phyloP scores from a whole-genome alignment of 108 stramenopile genomes.

The Discostella stelligeroides region DNA sequence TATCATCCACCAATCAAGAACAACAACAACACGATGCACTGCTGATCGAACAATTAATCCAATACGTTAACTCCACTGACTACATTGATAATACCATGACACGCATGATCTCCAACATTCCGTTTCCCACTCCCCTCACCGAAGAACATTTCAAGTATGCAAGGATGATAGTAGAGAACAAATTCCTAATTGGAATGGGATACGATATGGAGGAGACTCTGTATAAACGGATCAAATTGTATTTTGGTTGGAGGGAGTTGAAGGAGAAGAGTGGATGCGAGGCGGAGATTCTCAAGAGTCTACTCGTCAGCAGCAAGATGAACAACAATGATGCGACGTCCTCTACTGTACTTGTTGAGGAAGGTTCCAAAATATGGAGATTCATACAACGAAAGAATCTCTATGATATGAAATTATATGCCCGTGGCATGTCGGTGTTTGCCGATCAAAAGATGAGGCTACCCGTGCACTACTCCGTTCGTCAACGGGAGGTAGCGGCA shows the following conservation, averaged over 20 bases:
- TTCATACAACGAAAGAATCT: slow-evolving; percentile 23
- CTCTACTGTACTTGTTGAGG: slow-evolving; percentile 18
- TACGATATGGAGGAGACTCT: slow-evolving; percentile 31
- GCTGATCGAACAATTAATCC: slow-evolving; percentile 8
- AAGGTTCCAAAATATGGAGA: slow-evolving; percentile 27
- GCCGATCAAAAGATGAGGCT: slow-evolving; percentile 46
- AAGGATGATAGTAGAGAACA: slow-evolving; percentile 39
- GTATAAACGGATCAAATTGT: slow-evolving; percentile 24
- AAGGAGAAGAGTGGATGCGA: slow-evolving; percentile 26
- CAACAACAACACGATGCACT: slow-evolving; percentile 18
- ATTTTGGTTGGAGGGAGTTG: slow-evolving; percentile 50
- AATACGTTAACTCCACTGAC: slow-evolving; percentile 16
- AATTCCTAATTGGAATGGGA: slow-evolving; percentile 47
- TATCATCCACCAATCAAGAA: not conserved
- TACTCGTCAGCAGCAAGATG: not conserved
- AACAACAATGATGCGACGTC: not conserved
- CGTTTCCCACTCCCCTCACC: slow-evolving; percentile 9
- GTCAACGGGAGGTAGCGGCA: slow-evolving; percentile 14
- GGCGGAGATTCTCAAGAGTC: slow-evolving; percentile 15
- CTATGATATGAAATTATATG: slow-evolving; percentile 44
- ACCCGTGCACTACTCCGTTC: slow-evolving; percentile 24
- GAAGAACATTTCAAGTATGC: slow-evolving; percentile 40
- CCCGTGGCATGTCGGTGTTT: slow-evolving; percentile 33
- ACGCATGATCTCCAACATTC: slow-evolving; percentile 39
- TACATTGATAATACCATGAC: slow-evolving; percentile 52